Evolutionary conservation across 306 rosid genomes (phyloP).

Genomic region (Oemleria cerasiformis): DNA sequence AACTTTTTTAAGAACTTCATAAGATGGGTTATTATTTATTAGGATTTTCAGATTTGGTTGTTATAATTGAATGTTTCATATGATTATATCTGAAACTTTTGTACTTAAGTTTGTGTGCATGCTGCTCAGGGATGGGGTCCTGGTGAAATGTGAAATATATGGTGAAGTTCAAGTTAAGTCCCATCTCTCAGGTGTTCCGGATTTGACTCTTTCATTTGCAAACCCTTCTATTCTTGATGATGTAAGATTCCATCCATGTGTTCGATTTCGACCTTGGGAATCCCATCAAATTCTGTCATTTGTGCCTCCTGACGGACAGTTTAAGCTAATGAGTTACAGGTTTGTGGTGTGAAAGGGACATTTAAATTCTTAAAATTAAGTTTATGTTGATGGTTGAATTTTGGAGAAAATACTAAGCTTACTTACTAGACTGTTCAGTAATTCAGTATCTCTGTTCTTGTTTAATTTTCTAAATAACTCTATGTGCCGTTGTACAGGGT

Average conservation of each 20-base stretch:
- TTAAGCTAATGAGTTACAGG: constrained; percentile 96
- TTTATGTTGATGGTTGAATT: constrained; percentile 2
- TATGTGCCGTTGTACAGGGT: constrained; percentile 51
- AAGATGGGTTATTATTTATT: not conserved
- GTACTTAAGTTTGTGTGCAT: constrained; percentile 3
- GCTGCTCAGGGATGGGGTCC: constrained; percentile 69
- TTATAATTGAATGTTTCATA: not conserved
- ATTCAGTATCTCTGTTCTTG: not conserved
- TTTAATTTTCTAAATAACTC: constrained; percentile 10
- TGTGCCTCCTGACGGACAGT: constrained; percentile 96
- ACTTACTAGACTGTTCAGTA: not conserved
- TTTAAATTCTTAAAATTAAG: not conserved
- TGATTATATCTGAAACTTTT: constrained; percentile 14
- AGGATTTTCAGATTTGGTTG: not conserved
- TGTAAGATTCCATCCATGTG: constrained; percentile 92
- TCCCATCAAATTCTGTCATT: constrained; percentile 82
- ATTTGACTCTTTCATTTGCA: constrained; percentile 78
- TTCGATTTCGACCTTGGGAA: constrained; percentile 89
- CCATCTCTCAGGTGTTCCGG: constrained; percentile 88
- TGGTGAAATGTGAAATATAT: constrained; percentile 82
- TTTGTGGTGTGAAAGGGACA: constrained; percentile 16
- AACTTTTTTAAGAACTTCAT: not conserved
- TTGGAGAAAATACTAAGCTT: not conserved
- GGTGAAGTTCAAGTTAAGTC: constrained; percentile 96
- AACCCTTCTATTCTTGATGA: constrained; percentile 85